A percentile compares a stretch with the other conserved stretches of the same genome.
Evolutionary conservation across 2,329 filamentous ascomycete genomes (phyloP).

Genomic region (Aspergillus jensenii): DNA sequence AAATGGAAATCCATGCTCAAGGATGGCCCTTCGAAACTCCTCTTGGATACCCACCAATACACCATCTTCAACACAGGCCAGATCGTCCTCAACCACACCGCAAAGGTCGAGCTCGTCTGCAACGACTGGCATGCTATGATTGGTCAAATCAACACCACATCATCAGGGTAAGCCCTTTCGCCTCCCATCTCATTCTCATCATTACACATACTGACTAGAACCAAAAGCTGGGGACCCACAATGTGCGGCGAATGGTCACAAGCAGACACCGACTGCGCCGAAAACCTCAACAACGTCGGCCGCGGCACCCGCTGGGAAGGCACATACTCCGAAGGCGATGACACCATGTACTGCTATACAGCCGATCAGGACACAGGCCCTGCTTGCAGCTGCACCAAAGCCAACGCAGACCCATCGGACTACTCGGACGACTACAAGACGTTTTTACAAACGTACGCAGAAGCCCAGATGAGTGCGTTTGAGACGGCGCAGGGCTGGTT

Average conservation of each 20-base stretch:
- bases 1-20: slow-evolving; percentile 88
- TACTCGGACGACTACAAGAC: slow-evolving; percentile 77
- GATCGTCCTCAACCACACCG: slow-evolving; percentile 75
- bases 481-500: slow-evolving; percentile 97
- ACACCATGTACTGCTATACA: slow-evolving; percentile 72
- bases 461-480: slow-evolving; percentile 94
- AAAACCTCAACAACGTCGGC: slow-evolving; percentile 84
- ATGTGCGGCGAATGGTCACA: slow-evolving; percentile 97
- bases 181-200: background rate
- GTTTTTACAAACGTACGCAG: slow-evolving; percentile 85
- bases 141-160: slow-evolving; percentile 66
- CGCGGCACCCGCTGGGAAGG: slow-evolving; percentile 90
- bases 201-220: background rate
- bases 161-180: slow-evolving; percentile 56
- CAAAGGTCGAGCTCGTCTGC: slow-evolving; percentile 87
- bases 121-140: slow-evolving; percentile 82
- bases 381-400: slow-evolving; percentile 69
- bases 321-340: slow-evolving; percentile 67
- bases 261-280: slow-evolving; percentile 91
- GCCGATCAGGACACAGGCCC: slow-evolving; percentile 50
- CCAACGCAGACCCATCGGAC: slow-evolving; percentile 69
- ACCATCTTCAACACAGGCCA: slow-evolving; percentile 94
- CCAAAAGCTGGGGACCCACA: slow-evolving; percentile 73
- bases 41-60: slow-evolving; percentile 98
- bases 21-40: slow-evolving; percentile 63